Evolutionary conservation across 371 early-diverging fungal genomes (phyloP).

Genomic region (Smittium culicis): DNA sequence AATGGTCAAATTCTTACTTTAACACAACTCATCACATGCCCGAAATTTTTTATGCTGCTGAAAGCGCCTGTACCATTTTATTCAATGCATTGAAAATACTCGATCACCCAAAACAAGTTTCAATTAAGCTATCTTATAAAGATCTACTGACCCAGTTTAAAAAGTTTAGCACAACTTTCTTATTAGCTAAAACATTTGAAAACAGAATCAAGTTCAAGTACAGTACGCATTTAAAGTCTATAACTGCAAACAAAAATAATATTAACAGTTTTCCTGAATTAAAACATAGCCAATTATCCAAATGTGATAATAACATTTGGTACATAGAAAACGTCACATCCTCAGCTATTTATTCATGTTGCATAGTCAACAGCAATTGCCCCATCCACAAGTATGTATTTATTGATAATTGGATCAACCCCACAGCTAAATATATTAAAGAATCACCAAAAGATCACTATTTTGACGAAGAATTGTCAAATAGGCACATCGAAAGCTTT

Average conservation of each 20-base stretch:
- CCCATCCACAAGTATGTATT: neutral
- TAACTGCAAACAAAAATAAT: neutral
- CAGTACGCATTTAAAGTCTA: neutral
- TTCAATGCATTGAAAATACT: neutral
- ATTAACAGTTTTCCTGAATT: neutral
- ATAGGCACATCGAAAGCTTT: too few relatives aligned
- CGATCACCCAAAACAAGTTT: neutral
- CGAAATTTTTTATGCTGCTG: neutral
- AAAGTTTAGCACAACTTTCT: neutral
- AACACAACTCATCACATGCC: neutral
- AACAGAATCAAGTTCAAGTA: neutral
- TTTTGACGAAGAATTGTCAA: too few relatives aligned
- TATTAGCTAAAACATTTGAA: neutral
- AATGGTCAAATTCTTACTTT: neutral
- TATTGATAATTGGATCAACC: neutral
- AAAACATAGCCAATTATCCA: neutral
- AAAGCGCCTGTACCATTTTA: neutral
- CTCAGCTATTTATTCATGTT: neutral
- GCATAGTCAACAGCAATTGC: neutral
- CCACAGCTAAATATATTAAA: too few relatives aligned
- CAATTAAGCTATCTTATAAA: neutral
- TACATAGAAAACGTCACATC: neutral
- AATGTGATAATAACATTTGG: neutral
- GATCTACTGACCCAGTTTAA: neutral
- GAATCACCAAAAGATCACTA: too few relatives aligned